A percentile compares a stretch with the other conserved stretches of the same genome.
Evolutionary conservation across 371 early-diverging fungal genomes (phyloP).

Genomic region (Rhizopus sp.): DNA sequence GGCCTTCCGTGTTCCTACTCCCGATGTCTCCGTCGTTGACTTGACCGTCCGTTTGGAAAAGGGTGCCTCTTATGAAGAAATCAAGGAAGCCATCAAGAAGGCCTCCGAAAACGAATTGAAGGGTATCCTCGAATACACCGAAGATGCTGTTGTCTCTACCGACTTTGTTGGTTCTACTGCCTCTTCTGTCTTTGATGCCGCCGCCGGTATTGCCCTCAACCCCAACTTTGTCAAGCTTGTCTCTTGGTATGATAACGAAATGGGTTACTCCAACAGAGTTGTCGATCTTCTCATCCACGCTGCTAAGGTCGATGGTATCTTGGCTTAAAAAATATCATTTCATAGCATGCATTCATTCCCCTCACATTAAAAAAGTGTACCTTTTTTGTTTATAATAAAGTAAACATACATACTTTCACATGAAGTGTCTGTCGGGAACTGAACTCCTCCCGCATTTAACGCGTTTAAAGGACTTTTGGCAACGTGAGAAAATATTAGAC

Average conservation of each 20-base stretch:
- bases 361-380: not conserved
- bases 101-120: constrained; percentile 82
- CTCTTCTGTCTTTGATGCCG: constrained; percentile 96
- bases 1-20: constrained; percentile 98
- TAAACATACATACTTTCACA: constrained; percentile 1
- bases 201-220: constrained; percentile 96
- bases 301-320: constrained; percentile 60
- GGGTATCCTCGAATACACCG: constrained; percentile 95
- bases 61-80: constrained; percentile 89
- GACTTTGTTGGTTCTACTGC: constrained; percentile 93
- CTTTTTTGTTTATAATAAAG: constrained; percentile 4
- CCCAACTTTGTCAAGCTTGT: constrained; percentile 95
- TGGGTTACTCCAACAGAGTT: constrained; percentile 95
- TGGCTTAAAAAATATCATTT: constrained; percentile 4
- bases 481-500: not conserved
- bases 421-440: not conserved
- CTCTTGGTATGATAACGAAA: constrained; percentile 95
- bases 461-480: not conserved
- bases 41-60: constrained; percentile 91
- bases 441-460: not conserved
- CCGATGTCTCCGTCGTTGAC: constrained; percentile 99
- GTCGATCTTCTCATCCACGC: constrained; percentile 83
- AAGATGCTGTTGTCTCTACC: constrained; percentile 96
- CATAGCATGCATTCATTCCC: constrained; percentile 1
- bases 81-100: constrained; percentile 85